phyloP scores from a whole-genome alignment of 2,329 filamentous ascomycete species.

The Rutstroemia sp. region DNA sequence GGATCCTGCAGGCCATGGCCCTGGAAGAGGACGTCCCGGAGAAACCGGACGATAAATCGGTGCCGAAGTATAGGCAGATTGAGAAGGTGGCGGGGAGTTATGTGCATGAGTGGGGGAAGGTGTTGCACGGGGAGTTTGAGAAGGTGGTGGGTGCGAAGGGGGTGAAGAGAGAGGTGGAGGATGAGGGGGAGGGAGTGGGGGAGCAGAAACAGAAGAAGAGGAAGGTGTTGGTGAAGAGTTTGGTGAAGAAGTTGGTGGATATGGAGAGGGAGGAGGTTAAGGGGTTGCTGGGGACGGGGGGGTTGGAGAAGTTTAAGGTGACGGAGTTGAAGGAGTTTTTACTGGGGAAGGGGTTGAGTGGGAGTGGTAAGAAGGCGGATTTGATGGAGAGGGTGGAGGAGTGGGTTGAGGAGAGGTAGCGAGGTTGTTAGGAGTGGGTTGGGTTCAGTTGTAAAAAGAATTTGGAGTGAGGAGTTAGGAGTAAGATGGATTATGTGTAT shows the following conservation, averaged over 20 bases:
- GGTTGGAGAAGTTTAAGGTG: slow-evolving; percentile 7
- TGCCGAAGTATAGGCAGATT: slow-evolving; percentile 81
- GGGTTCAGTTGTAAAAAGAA: too few relatives aligned
- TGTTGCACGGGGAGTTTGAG: slow-evolving; percentile 46
- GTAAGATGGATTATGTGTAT: too few relatives aligned
- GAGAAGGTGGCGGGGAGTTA: slow-evolving; percentile 72
- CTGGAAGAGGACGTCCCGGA: slow-evolving; percentile 83
- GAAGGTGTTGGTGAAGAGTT: background rate
- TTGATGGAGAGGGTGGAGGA: background rate
- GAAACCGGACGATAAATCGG: slow-evolving; percentile 65
- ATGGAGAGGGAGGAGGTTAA: slow-evolving; percentile 5
- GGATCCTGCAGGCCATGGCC: slow-evolving; percentile 83
- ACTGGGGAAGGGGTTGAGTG: background rate
- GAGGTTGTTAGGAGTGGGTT: too few relatives aligned
- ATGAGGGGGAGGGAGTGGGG: background rate
- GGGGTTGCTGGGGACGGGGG: background rate
- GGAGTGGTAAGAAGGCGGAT: background rate
- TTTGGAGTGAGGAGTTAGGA: too few relatives aligned
- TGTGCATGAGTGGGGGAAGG: slow-evolving; percentile 67
- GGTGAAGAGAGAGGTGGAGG: background rate
- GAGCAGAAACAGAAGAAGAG: slow-evolving; percentile 1
- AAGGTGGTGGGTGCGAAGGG: background rate
- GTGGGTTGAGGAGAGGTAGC: background rate
- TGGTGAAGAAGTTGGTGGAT: background rate
- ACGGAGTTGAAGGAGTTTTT: slow-evolving; percentile 7